Conservation (phyloP, 805 yeast species). For the Saccharomycopsis guyanensis region DNA sequence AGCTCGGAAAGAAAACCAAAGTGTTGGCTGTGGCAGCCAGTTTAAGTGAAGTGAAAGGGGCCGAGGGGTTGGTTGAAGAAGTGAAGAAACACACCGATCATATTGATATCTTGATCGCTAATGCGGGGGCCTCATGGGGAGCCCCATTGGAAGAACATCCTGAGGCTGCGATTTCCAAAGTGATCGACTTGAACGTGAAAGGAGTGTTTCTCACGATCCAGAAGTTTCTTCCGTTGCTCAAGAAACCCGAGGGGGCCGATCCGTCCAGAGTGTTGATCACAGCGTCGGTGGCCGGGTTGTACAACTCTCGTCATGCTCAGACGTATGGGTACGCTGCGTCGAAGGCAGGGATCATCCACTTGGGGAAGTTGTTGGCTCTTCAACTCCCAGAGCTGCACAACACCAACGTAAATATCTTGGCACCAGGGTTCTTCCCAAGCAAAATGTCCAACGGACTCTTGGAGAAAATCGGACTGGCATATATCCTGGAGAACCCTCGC, state of each 20-base stretch:
- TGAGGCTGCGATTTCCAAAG: conserved; percentile 52
- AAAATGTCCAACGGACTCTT: conserved; percentile 67
- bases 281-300: conserved; percentile 57
- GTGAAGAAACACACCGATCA: conserved; percentile 32
- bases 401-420: conserved; percentile 61
- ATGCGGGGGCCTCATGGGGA: conserved; percentile 81
- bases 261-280: conserved; percentile 60
- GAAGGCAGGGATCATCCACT: conserved; percentile 66
- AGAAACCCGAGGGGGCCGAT: conserved; percentile 37
- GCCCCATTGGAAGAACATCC: conserved; percentile 55
- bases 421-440: conserved; percentile 73
- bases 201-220: conserved; percentile 66
- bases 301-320: conserved; percentile 30
- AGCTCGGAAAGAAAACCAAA: conserved; percentile 23
- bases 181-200: conserved; percentile 52
- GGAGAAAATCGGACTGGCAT: conserved; percentile 36
- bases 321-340: conserved; percentile 68
- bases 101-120: conserved; percentile 61
- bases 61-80: conserved; percentile 37
- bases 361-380: conserved; percentile 54
- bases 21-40: conserved; percentile 52
- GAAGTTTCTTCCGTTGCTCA: conserved; percentile 50
- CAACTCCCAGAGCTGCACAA: conserved; percentile 55
- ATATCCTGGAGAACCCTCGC: conserved; percentile 49
- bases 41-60: conserved; percentile 42